Conservation (phyloP, 1,284 basidiomycete genomes). For the Heterobasidion parviporum region DNA sequence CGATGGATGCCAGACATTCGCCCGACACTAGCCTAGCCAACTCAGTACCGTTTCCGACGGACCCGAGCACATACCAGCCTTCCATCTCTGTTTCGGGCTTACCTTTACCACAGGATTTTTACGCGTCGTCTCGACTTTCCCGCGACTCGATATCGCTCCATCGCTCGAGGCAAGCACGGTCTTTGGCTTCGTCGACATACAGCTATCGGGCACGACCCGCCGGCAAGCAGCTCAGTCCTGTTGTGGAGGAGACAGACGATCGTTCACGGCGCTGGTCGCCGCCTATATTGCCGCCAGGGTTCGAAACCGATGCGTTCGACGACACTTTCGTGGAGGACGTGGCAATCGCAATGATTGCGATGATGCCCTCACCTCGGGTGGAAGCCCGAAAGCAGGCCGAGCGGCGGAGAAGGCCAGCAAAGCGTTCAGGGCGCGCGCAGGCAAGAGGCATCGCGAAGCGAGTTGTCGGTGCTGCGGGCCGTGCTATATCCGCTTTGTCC, state of each 20-base stretch:
- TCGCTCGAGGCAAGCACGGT: slow-evolving; percentile 8
- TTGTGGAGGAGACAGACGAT: slow-evolving; percentile 12
- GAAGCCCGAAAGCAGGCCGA: slow-evolving; percentile 7
- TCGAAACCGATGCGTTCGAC: not conserved
- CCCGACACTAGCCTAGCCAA: slow-evolving; percentile 2
- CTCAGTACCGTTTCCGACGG: slow-evolving; percentile 12
- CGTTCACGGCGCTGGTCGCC: slow-evolving; percentile 9
- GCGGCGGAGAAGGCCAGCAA: slow-evolving; percentile 2
- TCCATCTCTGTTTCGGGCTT: not conserved
- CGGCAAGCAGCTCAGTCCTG: slow-evolving; percentile 12
- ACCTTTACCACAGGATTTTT: not conserved
- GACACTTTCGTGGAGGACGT: slow-evolving; percentile 12
- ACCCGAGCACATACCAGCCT: not conserved
- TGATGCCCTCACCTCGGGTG: slow-evolving; percentile 7
- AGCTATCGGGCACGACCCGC: slow-evolving; percentile 10
- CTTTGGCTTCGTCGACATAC: slow-evolving; percentile 10
- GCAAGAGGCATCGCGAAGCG: slow-evolving; percentile 4
- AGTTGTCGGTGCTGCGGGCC: slow-evolving; percentile 7
- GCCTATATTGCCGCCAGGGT: slow-evolving; percentile 3
- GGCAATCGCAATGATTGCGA: slow-evolving; percentile 9
- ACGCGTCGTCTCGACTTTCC: slow-evolving; percentile 7
- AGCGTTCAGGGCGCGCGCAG: not conserved
- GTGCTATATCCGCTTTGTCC: slow-evolving; percentile 4
- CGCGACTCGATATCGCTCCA: slow-evolving; percentile 7
- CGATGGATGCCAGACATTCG: not conserved